Percentiles rank a stretch among this genome's conserved stretches.
These are phyloP conservation scores for Penicillium psychrosexuale DNA, from an alignment of 2,329 filamentous ascomycete species.

Conservation along the genomic window DNA sequence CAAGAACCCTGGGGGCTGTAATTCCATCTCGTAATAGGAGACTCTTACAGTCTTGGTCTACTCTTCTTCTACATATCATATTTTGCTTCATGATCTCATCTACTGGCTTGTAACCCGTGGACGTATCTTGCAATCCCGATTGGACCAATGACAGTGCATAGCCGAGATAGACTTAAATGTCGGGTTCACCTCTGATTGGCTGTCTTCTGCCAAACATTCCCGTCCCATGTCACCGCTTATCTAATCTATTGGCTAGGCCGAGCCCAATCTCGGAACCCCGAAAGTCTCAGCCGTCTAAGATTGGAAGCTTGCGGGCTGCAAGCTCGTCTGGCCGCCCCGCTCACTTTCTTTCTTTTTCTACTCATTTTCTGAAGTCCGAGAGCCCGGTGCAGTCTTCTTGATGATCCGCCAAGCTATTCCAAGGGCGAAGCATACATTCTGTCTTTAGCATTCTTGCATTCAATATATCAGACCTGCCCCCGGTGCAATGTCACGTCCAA, in stretches of 20 bases:
- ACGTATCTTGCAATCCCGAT: neutral
- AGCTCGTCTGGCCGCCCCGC: neutral
- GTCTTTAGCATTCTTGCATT: neutral
- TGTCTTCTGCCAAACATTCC: neutral
- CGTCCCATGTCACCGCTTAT: neutral
- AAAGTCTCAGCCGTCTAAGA: neutral
- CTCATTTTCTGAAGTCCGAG: neutral
- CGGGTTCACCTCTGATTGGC: neutral
- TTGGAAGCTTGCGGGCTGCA: neutral
- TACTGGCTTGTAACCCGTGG: neutral
- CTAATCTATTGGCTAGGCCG: neutral
- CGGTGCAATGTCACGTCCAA: slow-evolving; percentile 3
- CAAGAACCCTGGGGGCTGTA: too few species aligned
- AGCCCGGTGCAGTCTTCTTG: neutral
- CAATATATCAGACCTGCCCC: neutral
- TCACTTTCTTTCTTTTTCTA: neutral
- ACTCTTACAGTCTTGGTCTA: too few species aligned
- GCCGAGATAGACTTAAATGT: neutral
- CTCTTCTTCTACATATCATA: neutral
- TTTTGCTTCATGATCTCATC: neutral
- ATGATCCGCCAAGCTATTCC: neutral
- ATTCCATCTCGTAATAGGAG: too few species aligned
- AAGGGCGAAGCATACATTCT: neutral
- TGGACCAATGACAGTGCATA: neutral
- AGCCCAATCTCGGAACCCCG: neutral